These are phyloP conservation scores for Cladorrhinum sp. DNA, from an alignment of 2,329 filamentous ascomycete genomes.

Conservation along the genomic window DNA sequence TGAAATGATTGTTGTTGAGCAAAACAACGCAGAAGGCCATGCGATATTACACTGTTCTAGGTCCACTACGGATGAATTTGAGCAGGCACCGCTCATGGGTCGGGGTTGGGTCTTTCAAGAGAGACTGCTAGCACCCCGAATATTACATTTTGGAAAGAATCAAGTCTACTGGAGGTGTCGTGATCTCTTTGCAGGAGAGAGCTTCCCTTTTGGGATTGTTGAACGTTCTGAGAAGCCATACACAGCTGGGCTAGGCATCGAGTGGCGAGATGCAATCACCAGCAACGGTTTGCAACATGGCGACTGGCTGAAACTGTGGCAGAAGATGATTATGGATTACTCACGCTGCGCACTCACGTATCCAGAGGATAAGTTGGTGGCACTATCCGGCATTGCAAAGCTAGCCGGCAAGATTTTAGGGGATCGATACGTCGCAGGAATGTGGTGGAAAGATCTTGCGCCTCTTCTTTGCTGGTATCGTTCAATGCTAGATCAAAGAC, in stretches of 20 bases:
- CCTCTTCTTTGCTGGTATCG: slow-evolving; percentile 13
- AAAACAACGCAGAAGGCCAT: no score
- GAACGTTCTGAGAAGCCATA: no score
- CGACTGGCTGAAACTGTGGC: slow-evolving; percentile 8
- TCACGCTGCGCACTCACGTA: slow-evolving; percentile 26
- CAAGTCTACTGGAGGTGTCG: neutral
- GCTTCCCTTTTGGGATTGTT: neutral
- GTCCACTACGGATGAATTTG: slow-evolving; percentile 1
- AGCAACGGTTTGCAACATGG: no score
- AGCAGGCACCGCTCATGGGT: slow-evolving; percentile 5
- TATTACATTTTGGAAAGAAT: neutral
- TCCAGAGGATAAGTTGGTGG: slow-evolving; percentile 28
- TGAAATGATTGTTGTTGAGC: slow-evolving; percentile 1
- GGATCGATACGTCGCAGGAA: slow-evolving; percentile 25
- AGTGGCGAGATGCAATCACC: no score
- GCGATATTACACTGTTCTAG: no score
- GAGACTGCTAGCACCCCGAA: neutral
- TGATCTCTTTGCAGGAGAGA: neutral
- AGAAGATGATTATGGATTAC: slow-evolving; percentile 24
- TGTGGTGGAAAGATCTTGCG: slow-evolving; percentile 25
- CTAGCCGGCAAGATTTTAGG: neutral
- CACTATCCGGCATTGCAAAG: slow-evolving; percentile 29
- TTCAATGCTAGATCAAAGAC: slow-evolving; percentile 16
- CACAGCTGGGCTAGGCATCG: no score
- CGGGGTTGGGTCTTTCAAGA: slow-evolving; percentile 6